Evolutionary conservation across 192 early-diverging fungal species (phyloP).

Genomic region (Ramicandelaber brevisporus): DNA sequence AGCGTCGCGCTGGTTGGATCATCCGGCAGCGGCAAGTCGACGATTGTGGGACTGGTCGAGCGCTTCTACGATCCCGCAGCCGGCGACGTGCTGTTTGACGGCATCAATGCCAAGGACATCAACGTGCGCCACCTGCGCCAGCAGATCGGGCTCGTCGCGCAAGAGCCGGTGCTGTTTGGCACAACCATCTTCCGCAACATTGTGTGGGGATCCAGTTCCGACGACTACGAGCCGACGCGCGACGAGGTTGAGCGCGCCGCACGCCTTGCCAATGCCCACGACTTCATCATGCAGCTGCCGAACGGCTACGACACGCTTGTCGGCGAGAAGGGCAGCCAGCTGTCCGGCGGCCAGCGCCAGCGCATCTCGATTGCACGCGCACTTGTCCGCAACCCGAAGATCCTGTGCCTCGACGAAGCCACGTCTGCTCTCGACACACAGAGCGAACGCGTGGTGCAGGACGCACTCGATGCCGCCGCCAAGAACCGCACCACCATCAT

Average conservation of each 20-base stretch:
- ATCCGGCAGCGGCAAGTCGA: constrained; percentile 71
- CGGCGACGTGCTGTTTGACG: constrained; percentile 45
- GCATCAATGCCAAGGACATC: constrained; percentile 38
- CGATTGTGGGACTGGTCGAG: constrained; percentile 56
- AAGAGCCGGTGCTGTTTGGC: constrained; percentile 80
- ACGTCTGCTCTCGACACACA: constrained; percentile 66
- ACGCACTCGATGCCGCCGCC: constrained; percentile 50
- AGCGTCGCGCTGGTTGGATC: constrained; percentile 77
- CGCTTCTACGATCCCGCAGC: constrained; percentile 49
- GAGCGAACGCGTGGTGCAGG: constrained; percentile 54
- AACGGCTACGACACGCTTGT: constrained; percentile 68
- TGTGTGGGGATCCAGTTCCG: constrained; percentile 25
- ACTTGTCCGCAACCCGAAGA: constrained; percentile 60
- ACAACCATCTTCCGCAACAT: constrained; percentile 62
- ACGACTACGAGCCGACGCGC: constrained; percentile 29
- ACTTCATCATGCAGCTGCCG: constrained; percentile 44
- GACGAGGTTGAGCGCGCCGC: constrained; percentile 42
- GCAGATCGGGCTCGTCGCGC: constrained; percentile 71
- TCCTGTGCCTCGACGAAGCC: constrained; percentile 76
- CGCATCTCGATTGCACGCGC: constrained; percentile 89
- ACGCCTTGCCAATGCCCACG: constrained; percentile 43
- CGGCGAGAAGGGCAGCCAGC: constrained; percentile 53
- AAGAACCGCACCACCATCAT: constrained; percentile 67
- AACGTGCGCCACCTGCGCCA: constrained; percentile 62
- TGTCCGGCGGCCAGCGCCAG: constrained; percentile 91